A percentile compares a stretch with the other conserved stretches of the same genome.
These are phyloP conservation scores for Pezicula carpinea DNA, from an alignment of 2,329 filamentous ascomycete species.

Conservation along the genomic window DNA sequence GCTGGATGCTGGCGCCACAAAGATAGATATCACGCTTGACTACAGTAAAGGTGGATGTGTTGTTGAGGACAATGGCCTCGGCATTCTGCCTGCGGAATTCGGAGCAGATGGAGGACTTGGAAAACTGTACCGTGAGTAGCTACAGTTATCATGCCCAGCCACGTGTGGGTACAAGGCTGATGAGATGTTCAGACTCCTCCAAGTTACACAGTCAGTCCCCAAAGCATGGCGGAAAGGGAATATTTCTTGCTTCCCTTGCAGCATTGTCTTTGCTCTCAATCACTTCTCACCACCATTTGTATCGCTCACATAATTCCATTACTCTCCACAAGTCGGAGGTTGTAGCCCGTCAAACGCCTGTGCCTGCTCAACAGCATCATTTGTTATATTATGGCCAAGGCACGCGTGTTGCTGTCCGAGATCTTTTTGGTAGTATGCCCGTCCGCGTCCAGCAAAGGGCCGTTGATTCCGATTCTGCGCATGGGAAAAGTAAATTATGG, in stretches of 20 bases:
- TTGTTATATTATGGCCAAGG: conserved; percentile 58
- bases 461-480: conserved; percentile 42
- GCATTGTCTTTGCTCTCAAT: conserved; percentile 73
- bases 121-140: conserved; percentile 62
- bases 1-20: conserved; percentile 71
- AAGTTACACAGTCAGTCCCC: conserved; percentile 49
- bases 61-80: conserved; percentile 79
- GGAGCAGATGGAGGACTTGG: conserved; percentile 63
- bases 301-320: conserved; percentile 60
- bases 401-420: conserved; percentile 69
- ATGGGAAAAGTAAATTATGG: conserved; percentile 57
- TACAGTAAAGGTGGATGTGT: conserved; percentile 70
- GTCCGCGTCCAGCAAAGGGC: conserved; percentile 81
- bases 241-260: conserved; percentile 73
- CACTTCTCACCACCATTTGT: conserved; percentile 61
- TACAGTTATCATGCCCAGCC: background rate
- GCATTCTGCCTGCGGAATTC: conserved; percentile 74
- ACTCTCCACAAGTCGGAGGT: conserved; percentile 65
- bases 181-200: conserved; percentile 63
- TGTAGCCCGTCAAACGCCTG: conserved; percentile 60
- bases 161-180: conserved; percentile 11
- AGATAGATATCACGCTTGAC: conserved; percentile 67
- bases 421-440: conserved; percentile 87
- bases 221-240: conserved; percentile 64
- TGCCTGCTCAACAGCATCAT: conserved; percentile 51